phyloP scores from a whole-genome alignment of 2,329 filamentous ascomycete species.

The Phoma sp. region DNA sequence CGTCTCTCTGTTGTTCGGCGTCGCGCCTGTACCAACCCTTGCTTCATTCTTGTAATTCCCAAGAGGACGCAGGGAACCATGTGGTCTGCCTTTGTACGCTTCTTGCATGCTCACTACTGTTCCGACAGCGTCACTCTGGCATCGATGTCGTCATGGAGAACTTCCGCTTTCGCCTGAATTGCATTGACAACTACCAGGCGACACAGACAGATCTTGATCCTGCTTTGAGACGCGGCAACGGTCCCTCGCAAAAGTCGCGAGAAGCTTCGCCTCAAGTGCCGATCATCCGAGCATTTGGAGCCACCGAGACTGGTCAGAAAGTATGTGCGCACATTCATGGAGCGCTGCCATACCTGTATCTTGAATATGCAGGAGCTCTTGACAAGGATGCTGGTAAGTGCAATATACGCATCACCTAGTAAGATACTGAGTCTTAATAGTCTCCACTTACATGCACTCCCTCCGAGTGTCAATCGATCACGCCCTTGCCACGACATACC shows the following conservation, averaged over 20 bases:
- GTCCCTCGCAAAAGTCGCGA: constrained; percentile 55
- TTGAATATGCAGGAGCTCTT: constrained; percentile 79
- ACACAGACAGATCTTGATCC: constrained; percentile 81
- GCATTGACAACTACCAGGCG: constrained; percentile 92
- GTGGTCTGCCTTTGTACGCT: constrained; percentile 1
- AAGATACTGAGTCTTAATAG: constrained; percentile 51
- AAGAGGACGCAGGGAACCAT: background rate
- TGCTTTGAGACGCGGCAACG: constrained; percentile 69
- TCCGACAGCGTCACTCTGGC: background rate
- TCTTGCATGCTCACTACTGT: constrained; percentile 17
- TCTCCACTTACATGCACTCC: constrained; percentile 75
- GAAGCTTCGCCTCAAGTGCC: constrained; percentile 76
- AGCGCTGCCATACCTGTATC: constrained; percentile 92
- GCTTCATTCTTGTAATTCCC: background rate
- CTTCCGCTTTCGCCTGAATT: constrained; percentile 92
- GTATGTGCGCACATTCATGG: constrained; percentile 96
- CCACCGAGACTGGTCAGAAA: constrained; percentile 93
- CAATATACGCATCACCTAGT: background rate
- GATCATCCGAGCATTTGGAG: constrained; percentile 87
- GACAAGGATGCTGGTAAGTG: constrained; percentile 69
- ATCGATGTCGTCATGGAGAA: constrained; percentile 62
- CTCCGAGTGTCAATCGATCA: constrained; percentile 89
- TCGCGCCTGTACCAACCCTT: constrained; percentile 5
- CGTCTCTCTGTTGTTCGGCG: constrained; percentile 2
- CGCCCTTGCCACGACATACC: constrained; percentile 84